Evolutionary conservation across 148 eudicot species (phyloP), one percentile per base, ranked within the genome.

Genomic region (Vaccinium corymbosum): DNA sequence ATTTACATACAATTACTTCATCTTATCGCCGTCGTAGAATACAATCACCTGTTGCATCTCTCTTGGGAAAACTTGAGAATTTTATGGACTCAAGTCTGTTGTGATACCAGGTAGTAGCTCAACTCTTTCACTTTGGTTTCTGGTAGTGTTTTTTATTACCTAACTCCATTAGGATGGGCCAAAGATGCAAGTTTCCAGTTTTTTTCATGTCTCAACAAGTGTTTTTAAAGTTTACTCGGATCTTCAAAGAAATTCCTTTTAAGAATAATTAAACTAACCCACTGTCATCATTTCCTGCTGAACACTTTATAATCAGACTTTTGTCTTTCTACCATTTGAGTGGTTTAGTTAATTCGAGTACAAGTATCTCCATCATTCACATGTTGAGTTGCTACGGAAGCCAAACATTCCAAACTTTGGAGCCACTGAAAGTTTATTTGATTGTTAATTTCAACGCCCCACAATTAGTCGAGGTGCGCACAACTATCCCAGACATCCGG

Each of bases 221-320:
- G 68, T 27, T 10, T 7, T 3, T 59, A 3, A 59, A 46, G 35
- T 61, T 61, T 5, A 46, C 46, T n/a, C 20, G 53, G 14, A 22
- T 17, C 10, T 29, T 2, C n/a, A 22, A 71, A 5, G 1, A 3
- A 46, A 15, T 7, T 42, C 22, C 68, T 62, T 62, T 62, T 25
- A 62, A 55, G 7, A 35, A 17, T 11, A 35, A 73, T 32, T 78
- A 48, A 83, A 83, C 64, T 62, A 76, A 46, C 27, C 59, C 19
- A 82, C 76, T 76, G n/a, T 42, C 79, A 83, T 75, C 73, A 76
- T 83, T 83, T 25, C 64, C 75, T 49, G 38, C 61, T 19, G 35
- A 61, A 52, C 73, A 83, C 77, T 66, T n/a, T 27, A 1, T 66
- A 32, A 71, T 71, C 17, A 71, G 11, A 74, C 22, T 38, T 19